Percentiles rank a stretch among this genome's conserved stretches.
Evolutionary conservation across 192 early-diverging fungal species (phyloP).

Genomic region (Coemansia sp.): DNA sequence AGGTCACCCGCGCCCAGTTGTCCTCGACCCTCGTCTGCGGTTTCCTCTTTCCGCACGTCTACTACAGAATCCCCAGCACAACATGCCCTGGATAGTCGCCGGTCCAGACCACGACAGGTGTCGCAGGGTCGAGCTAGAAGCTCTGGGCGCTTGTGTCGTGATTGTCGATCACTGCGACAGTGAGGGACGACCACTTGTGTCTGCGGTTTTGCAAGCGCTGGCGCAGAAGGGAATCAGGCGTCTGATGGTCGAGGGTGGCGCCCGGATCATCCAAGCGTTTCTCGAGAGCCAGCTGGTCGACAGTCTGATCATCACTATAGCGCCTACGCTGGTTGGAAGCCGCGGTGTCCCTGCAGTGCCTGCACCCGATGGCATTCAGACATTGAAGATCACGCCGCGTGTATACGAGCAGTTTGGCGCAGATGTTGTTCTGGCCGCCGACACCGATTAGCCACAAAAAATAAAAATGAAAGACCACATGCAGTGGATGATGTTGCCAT

Average conservation of each 20-base stretch:
- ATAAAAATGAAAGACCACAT: neutral
- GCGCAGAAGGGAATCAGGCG: constrained; percentile 41
- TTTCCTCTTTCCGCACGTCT: constrained; percentile 63
- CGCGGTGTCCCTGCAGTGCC: constrained; percentile 57
- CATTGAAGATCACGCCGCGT: constrained; percentile 17
- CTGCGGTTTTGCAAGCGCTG: constrained; percentile 22
- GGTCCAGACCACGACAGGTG: constrained; percentile 22
- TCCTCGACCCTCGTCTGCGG: constrained; percentile 74
- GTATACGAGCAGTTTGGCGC: constrained; percentile 56
- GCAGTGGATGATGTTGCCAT: neutral
- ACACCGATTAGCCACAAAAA: neutral
- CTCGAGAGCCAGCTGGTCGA: constrained; percentile 34
- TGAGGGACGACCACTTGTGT: constrained; percentile 11
- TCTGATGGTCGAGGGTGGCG: constrained; percentile 92
- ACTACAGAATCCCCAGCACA: constrained; percentile 39
- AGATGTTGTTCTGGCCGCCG: constrained; percentile 60
- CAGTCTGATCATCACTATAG: constrained; percentile 65
- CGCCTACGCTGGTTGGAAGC: constrained; percentile 68
- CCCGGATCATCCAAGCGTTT: constrained; percentile 69
- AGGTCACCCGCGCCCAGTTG: constrained; percentile 68
- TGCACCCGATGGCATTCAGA: constrained; percentile 6
- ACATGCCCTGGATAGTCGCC: constrained; percentile 64
- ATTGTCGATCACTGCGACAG: constrained; percentile 18
- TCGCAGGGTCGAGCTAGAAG: constrained; percentile 51
- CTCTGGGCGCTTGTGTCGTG: constrained; percentile 64